Evolutionary conservation across 805 yeast species (phyloP), one percentile per base, ranked within the genome.

Genomic region (Ogataea paradorogensis): DNA sequence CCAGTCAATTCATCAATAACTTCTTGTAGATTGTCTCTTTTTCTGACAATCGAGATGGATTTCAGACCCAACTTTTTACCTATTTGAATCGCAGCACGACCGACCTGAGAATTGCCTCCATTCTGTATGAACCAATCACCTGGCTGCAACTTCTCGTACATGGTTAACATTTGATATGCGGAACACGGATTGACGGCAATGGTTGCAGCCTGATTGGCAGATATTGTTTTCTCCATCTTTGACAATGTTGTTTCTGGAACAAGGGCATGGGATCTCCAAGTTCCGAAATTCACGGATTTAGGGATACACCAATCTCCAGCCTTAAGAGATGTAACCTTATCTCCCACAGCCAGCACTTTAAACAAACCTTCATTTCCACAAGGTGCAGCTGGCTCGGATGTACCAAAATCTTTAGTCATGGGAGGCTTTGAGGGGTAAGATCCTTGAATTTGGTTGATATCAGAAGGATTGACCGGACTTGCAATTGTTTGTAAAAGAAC

Each of bases 61-160:
- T 88, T 87, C 58, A 82, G 63, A 1, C 95, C 96, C 60, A 83
- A 71, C 21, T 80, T 69, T 48, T 78, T 77, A 22, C 86, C 96
- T 38, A 93, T 76, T 63, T 93, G 99, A 34, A 88, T 74, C 7
- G 95, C 98, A 52, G 84, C 81, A 51, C 88, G 80, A 5, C 96
- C 96, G 9, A 93, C 99, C 21, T 93, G 95, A 7, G 96, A 87
- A 50, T 88, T 93, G 25, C 96, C 98, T 23, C 96, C 99, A 55
- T 91, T 93, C 66, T 93, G 98, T 46, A 93, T 80, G 47, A 93
- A 77, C 95, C 96, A 93, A 61, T 90, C 90, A 14, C 87, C 87
- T 2, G 78, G 74, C 43, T 69, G 61, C 54, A 84, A 64, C 40
- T 76, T 70, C 37, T 66, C 76, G 60, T 78, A 84, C 62, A 82